These are phyloP conservation scores for Dittrichia graveolens DNA, from an alignment of 129 eudicot species.

Conservation along the genomic window DNA sequence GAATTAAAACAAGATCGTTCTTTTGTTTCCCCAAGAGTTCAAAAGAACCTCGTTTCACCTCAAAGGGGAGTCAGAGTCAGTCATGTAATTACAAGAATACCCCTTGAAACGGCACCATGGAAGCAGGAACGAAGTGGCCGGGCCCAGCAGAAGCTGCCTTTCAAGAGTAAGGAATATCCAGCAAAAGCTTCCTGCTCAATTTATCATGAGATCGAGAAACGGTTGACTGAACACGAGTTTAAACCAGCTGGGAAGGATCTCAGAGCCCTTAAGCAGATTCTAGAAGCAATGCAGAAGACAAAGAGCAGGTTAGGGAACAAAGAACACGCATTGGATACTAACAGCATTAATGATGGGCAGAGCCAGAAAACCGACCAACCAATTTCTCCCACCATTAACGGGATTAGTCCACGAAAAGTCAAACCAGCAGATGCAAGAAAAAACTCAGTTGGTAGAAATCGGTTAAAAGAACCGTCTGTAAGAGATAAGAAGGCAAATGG, in stretches of 20 bases:
- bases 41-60: constrained; percentile 42
- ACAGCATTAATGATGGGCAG: constrained; percentile 34
- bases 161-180: constrained; percentile 32
- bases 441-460: constrained; percentile 30
- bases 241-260: constrained; percentile 86
- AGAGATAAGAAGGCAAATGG: constrained; percentile 39
- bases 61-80: constrained; percentile 32
- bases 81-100: constrained; percentile 46
- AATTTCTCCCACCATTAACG: constrained; percentile 43
- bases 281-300: constrained; percentile 87
- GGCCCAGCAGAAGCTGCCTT: constrained; percentile 42
- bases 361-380: constrained; percentile 33
- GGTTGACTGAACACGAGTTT: constrained; percentile 73
- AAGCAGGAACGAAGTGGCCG: constrained; percentile 50
- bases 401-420: constrained; percentile 38
- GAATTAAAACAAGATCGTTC: constrained; percentile 39
- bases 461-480: constrained; percentile 28
- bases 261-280: constrained; percentile 95
- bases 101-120: constrained; percentile 85
- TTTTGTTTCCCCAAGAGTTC: constrained; percentile 41
- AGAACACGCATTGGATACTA: constrained; percentile 29
- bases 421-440: constrained; percentile 27
- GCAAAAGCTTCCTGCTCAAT: constrained; percentile 50
- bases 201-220: constrained; percentile 83
- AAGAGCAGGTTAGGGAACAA: constrained; percentile 48